Evolutionary conservation across 257 asterid genomes (phyloP), one percentile per base, ranked within the genome.

Genomic region (Rubia yunnanensis): DNA sequence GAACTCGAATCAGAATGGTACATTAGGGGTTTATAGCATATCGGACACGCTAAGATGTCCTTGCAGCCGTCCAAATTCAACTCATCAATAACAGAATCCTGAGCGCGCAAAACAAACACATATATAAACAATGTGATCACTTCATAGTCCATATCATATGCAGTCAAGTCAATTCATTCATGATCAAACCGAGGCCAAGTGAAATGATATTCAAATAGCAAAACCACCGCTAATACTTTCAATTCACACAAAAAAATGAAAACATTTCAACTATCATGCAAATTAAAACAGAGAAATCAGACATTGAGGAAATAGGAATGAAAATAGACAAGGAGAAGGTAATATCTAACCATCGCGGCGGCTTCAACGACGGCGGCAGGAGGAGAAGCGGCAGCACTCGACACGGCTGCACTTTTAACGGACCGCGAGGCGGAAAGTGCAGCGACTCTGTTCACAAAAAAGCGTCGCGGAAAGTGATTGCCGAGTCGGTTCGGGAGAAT

Each of bases 21-120:
- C 64, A 64, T 61, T 65, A 88, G 61, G 34, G 75, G 78, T 22
- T 79, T 69, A 24, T 72, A 81, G 84, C 98, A 91, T 78, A 91
- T 84, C 26, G 98, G 94, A 72, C 97, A 91, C 36, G 97, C 92
- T 72, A 91, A 75, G 64, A 81, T 74, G 35, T 70, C 79, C 68
- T 78, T 74, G 69, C 76, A 80, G 60, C 65, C 64, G 60, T 70
- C 78, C 77, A 77, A 62, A 70, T 77, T 77, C n/a, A 69, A 59
- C 73, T 82, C 94, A 23, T 84, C 89, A 63, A 73, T 22, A 64
- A 63, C 64, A 63, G 74, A 63, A 15, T 79, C 89, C 97, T 87
- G 70, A 46, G 39, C 1, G 32, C 34, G 54, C 5, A 56, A 28
- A 55, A 73, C 32, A 31, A 17, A 26, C 49, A 18, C 32, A 59